Percentiles rank a stretch among this genome's conserved stretches.
Evolutionary conservation across 768 basidiomycete species (phyloP).

Genomic region (Pleurotus pulmonarius): DNA sequence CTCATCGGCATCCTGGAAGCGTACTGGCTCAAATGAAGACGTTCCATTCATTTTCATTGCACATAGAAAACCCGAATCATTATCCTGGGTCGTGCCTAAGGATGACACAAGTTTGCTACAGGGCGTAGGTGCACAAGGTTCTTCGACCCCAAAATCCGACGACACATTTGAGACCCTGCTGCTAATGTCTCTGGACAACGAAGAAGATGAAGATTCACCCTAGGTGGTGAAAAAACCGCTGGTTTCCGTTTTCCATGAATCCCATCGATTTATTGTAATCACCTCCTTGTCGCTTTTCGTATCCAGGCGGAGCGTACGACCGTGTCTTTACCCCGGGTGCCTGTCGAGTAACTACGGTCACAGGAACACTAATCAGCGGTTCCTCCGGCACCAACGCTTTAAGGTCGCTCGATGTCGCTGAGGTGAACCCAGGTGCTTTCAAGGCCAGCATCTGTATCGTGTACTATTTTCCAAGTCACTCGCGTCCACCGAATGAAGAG

Average conservation of each 20-base stretch:
- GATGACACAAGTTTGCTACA: constrained; percentile 52
- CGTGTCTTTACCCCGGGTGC: constrained; percentile 33
- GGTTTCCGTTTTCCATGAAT: constrained; percentile 53
- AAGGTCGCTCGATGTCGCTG: constrained; percentile 7
- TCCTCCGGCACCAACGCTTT: constrained; percentile 13
- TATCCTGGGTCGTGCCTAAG: constrained; percentile 49
- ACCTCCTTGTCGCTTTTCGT: constrained; percentile 33
- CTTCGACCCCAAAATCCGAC: constrained; percentile 44
- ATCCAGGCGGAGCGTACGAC: constrained; percentile 53
- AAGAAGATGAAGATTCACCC: constrained; percentile 2
- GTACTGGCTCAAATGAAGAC: constrained; percentile 38
- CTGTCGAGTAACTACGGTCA: constrained; percentile 36
- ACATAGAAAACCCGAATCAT: constrained; percentile 51
- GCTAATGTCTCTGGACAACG: constrained; percentile 34
- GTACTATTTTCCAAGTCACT: constrained; percentile 30
- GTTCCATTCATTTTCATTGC: constrained; percentile 63
- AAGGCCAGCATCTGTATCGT: constrained; percentile 38
- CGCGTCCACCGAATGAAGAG: neutral
- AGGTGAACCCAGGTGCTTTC: constrained; percentile 37
- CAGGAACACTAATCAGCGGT: constrained; percentile 32
- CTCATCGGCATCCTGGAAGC: constrained; percentile 26
- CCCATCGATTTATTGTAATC: constrained; percentile 52
- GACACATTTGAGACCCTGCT: constrained; percentile 72
- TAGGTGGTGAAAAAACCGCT: constrained; percentile 36
- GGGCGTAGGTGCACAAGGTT: constrained; percentile 52